Percentiles rank a stretch among this genome's conserved stretches.
Conservation (phyloP, 345 rosid genomes). For the Streptanthus diversifolius region DNA sequence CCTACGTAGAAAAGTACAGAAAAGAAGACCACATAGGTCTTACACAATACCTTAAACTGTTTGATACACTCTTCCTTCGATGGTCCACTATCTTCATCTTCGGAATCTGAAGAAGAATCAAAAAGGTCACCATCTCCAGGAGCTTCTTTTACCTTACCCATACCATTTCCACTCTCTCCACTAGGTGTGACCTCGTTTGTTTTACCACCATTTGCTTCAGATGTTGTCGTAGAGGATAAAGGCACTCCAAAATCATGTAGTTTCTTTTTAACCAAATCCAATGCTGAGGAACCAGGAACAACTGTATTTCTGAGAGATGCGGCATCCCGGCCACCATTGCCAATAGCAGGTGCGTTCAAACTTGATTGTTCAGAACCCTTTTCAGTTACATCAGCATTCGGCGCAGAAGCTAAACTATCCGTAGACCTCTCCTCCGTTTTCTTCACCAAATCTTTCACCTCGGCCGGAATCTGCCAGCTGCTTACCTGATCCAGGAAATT, state of each 20-base stretch:
- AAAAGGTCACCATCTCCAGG: slow-evolving; percentile 65
- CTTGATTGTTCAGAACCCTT: slow-evolving; percentile 50
- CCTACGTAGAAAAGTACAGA: background rate
- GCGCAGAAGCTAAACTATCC: slow-evolving; percentile 43
- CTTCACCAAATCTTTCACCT: slow-evolving; percentile 69
- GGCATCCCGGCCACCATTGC: slow-evolving; percentile 87
- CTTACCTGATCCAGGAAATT: slow-evolving; percentile 51
- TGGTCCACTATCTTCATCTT: slow-evolving; percentile 83
- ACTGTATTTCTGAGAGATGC: slow-evolving; percentile 48
- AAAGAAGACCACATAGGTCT: slow-evolving; percentile 2
- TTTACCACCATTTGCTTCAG: slow-evolving; percentile 68
- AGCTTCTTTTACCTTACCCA: slow-evolving; percentile 63
- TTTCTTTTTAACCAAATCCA: slow-evolving; percentile 90
- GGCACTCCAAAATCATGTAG: slow-evolving; percentile 82
- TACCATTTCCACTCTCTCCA: slow-evolving; percentile 56
- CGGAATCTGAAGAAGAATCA: slow-evolving; percentile 92
- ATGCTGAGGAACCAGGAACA: slow-evolving; percentile 66
- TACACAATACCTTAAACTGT: slow-evolving; percentile 69
- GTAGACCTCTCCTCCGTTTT: slow-evolving; percentile 53
- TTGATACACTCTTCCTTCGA: slow-evolving; percentile 71
- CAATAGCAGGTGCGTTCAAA: slow-evolving; percentile 78
- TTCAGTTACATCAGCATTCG: slow-evolving; percentile 45
- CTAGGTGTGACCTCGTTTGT: slow-evolving; percentile 57
- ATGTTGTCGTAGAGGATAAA: slow-evolving; percentile 43
- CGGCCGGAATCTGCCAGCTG: slow-evolving; percentile 94